Evolutionary conservation across 192 early-diverging fungal species (phyloP).

Genomic region (Funneliformis geosporum): DNA sequence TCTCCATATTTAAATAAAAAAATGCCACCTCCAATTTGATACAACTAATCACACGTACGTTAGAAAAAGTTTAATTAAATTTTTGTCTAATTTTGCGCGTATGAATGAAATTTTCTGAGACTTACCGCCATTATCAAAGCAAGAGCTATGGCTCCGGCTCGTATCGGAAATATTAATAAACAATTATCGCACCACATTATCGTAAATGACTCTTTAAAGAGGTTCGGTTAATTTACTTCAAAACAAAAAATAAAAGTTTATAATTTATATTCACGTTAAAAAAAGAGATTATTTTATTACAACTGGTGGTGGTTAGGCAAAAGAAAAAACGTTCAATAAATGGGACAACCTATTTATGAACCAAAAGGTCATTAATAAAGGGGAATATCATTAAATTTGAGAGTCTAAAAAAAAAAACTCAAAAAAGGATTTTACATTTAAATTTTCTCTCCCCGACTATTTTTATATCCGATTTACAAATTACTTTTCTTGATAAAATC

Average conservation of each 20-base stretch:
- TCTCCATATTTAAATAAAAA: conserved; percentile 30
- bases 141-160: conserved; percentile 23
- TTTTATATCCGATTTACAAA: too few species aligned
- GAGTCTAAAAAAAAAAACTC: not conserved
- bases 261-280: not conserved
- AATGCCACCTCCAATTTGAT: conserved; percentile 4
- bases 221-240: not conserved
- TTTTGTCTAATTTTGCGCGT: not conserved
- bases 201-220: not conserved
- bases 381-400: not conserved
- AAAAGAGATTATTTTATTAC: too few species aligned
- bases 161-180: conserved; percentile 18
- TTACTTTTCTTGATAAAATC: too few species aligned
- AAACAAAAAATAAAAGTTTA: too few species aligned
- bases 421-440: not conserved
- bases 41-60: not conserved
- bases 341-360: not conserved
- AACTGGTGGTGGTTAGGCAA: not conserved
- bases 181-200: conserved; percentile 36
- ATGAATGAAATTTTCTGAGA: not conserved
- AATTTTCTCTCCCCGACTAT: not conserved
- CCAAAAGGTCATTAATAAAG: not conserved
- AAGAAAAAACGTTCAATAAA: not conserved
- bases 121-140: conserved; percentile 17
- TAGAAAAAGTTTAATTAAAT: not conserved